These are phyloP conservation scores for Sclerotinia subarctica DNA, from an alignment of 2,329 filamentous ascomycete species.

Conservation along the genomic window DNA sequence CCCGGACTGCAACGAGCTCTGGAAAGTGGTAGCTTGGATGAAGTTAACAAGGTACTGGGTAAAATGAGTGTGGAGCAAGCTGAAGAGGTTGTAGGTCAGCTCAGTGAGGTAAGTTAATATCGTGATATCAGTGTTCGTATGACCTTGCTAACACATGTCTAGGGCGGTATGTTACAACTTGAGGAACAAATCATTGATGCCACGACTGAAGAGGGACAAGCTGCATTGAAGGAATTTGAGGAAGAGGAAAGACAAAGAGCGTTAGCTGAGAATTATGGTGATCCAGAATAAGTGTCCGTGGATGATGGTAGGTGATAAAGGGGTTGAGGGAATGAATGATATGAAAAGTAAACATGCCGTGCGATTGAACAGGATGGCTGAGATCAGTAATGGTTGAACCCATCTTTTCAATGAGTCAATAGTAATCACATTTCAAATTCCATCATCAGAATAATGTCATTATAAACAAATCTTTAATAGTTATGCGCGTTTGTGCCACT, in stretches of 20 bases:
- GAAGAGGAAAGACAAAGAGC: slow-evolving; percentile 45
- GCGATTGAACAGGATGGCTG: neutral
- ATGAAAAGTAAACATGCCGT: neutral
- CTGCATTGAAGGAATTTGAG: slow-evolving; percentile 73
- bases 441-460: slow-evolving; percentile 5
- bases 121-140: neutral
- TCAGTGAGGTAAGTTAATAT: slow-evolving; percentile 60
- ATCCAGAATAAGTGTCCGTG: slow-evolving; percentile 37
- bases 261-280: slow-evolving; percentile 35
- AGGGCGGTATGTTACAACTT: slow-evolving; percentile 83
- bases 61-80: slow-evolving; percentile 87
- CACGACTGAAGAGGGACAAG: slow-evolving; percentile 81
- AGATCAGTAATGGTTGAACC: slow-evolving; percentile 1
- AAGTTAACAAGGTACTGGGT: slow-evolving; percentile 82
- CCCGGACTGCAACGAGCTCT: slow-evolving; percentile 78
- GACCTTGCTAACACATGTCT: slow-evolving; percentile 18
- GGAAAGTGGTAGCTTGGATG: slow-evolving; percentile 83
- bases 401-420: neutral
- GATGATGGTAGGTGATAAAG: neutral
- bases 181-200: slow-evolving; percentile 95
- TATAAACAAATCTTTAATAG: slow-evolving; percentile 12
- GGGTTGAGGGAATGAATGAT: slow-evolving; percentile 5
- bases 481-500: slow-evolving; percentile 32
- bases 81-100: slow-evolving; percentile 75
- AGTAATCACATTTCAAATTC: slow-evolving; percentile 12